Base-by-base conservation (phyloP, 2,329 filamentous ascomycete genomes). In the Didymella pomorum region DNA sequence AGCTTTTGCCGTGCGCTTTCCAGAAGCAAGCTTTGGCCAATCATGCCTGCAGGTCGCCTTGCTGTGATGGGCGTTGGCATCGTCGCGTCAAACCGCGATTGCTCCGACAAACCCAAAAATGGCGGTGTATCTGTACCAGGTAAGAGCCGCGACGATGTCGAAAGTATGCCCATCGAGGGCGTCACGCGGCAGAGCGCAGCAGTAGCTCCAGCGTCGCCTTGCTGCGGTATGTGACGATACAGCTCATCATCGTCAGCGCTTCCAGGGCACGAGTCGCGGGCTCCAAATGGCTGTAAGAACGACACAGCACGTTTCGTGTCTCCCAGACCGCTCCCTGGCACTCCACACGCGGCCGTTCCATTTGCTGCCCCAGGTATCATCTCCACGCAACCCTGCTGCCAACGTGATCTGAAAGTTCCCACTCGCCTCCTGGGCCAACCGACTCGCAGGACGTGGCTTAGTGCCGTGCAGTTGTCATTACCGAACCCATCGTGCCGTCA, bases 241-340 rank as follows among this genome's bases (percentile, higher is more conserved):
- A 56, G 58, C 56, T 59, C 56, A 58, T 65, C 58, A 55, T 66
- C 54, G 61, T 63, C 66, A 63, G 62, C 59, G 62, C 60, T 39
- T 45, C 44, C 29, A 41, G 37, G 87, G 0, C 89, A 91, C 21
- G 97, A 96, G 71, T 88, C 92, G 0, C 87, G 62, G 91, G 53
- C 90, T 92, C 1, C 53, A 49, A 54, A 50, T 64, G 63, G 61
- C 58, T 58, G 49, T 50, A 63, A 65, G 44, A 65, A 67, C 60
- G 64, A 66, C 65, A 59, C 65, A 64, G 62, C 62, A 67, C 58
- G 68, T 74, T 70, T 73, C 70, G 70, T 54, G 44, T 63, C 42
- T 60, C 64, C 50, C 51, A 62, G 56, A 59, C 53, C 57, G 46
- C 58, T 59, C 59, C 63, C 45, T 64, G 60, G 52, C 61, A 44